These are phyloP conservation scores for Trichoderma koningiopsis DNA, from an alignment of 2,329 filamentous ascomycete species.

Conservation along the genomic window DNA sequence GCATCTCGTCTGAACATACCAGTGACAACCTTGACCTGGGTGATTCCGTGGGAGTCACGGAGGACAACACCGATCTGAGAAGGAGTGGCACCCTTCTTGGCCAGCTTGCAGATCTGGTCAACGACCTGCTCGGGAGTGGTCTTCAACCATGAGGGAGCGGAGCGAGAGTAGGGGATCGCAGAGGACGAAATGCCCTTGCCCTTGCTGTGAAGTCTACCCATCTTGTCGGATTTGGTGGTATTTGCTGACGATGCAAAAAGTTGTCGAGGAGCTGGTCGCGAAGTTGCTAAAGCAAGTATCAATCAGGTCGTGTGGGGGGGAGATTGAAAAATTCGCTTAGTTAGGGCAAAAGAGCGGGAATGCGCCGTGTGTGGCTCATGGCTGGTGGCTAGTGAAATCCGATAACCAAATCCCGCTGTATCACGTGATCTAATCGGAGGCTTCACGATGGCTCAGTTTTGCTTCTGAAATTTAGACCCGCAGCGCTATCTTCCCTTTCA, in stretches of 20 bases:
- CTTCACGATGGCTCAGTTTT: neutral
- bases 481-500: neutral
- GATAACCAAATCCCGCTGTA: neutral
- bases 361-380: constrained; percentile 13
- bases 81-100: constrained; percentile 97
- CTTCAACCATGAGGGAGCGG: constrained; percentile 93
- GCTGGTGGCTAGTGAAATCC: neutral
- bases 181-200: constrained; percentile 99
- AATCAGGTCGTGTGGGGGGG: constrained; percentile 41
- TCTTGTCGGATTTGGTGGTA: constrained; percentile 57
- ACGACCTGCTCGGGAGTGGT: constrained; percentile 97
- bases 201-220: constrained; percentile 99
- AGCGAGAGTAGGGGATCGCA: constrained; percentile 95
- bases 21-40: constrained; percentile 96
- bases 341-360: constrained; percentile 46
- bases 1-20: constrained; percentile 60
- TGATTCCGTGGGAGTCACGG: constrained; percentile 96
- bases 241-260: constrained; percentile 39
- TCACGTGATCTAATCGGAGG: constrained; percentile 16
- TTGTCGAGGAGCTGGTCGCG: constrained; percentile 34
- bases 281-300: constrained; percentile 31
- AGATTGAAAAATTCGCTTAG: constrained; percentile 47
- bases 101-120: constrained; percentile 98
- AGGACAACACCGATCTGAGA: constrained; percentile 99
- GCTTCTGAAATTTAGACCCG: constrained; percentile 13